These are phyloP conservation scores for Arachnomyces sp. DNA, from an alignment of 2,329 filamentous ascomycete genomes.

Conservation along the genomic window DNA sequence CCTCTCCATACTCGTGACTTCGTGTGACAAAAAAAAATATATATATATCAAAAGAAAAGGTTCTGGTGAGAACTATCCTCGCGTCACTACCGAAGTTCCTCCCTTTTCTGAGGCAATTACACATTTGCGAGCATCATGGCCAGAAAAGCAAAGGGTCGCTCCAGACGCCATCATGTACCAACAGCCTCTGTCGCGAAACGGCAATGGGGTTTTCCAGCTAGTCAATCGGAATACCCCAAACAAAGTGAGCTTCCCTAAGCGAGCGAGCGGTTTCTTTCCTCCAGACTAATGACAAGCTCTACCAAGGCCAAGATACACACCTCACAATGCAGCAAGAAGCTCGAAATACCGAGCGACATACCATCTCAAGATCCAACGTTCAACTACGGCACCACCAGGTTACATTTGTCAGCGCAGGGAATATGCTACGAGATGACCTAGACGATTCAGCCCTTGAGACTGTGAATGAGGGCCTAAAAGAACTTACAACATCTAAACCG, in stretches of 20 bases:
- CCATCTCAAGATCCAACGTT: constrained; percentile 39
- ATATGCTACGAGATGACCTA: constrained; percentile 32
- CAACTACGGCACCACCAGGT: constrained; percentile 51
- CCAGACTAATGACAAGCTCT: constrained; percentile 2
- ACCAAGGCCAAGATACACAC: constrained; percentile 13
- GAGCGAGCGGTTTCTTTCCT: background rate
- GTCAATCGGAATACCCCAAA: background rate
- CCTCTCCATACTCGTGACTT: too few species aligned
- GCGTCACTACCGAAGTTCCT: too few species aligned
- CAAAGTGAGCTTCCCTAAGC: background rate
- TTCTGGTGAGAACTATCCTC: too few species aligned
- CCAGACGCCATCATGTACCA: constrained; percentile 7
- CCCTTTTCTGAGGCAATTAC: background rate
- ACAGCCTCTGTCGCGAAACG: too few species aligned
- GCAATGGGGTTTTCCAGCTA: too few species aligned
- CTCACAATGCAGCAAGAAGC: constrained; percentile 52
- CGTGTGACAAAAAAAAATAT: too few species aligned
- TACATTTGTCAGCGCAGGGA: constrained; percentile 55
- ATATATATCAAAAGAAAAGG: too few species aligned
- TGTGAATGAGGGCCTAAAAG: constrained; percentile 11
- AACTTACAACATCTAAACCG: constrained; percentile 1
- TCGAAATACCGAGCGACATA: constrained; percentile 48
- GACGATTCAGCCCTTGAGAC: constrained; percentile 7
- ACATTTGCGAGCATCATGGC: constrained; percentile 12
- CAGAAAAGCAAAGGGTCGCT: constrained; percentile 18